phyloP scores from a whole-genome alignment of 1,284 basidiomycete species.

The Cerrena zonata region DNA sequence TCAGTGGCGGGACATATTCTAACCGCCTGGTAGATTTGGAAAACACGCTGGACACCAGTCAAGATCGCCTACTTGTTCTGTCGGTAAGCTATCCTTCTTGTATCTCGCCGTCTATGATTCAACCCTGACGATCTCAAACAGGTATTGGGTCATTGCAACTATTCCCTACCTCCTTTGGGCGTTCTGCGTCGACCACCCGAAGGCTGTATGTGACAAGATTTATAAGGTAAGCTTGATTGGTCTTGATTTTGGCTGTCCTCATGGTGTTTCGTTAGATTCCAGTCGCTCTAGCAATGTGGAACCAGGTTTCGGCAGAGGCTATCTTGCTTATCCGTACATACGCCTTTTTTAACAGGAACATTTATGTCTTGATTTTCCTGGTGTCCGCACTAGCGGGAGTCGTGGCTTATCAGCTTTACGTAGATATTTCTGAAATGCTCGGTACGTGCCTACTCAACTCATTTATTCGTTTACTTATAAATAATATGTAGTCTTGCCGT shows the following conservation, averaged over 20 bases:
- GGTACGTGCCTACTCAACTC: constrained; percentile 37
- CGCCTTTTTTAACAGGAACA: constrained; percentile 75
- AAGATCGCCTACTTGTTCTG: constrained; percentile 76
- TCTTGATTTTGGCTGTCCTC: constrained; percentile 5
- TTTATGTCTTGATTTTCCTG: constrained; percentile 56
- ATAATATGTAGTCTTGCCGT: constrained; percentile 52
- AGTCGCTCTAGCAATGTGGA: constrained; percentile 76
- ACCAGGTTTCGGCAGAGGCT: constrained; percentile 74
- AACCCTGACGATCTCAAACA: constrained; percentile 28
- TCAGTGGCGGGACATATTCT: too few species aligned
- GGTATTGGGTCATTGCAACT: constrained; percentile 73
- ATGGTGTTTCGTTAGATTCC: constrained; percentile 46
- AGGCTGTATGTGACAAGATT: constrained; percentile 56
- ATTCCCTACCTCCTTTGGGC: constrained; percentile 70
- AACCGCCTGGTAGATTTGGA: constrained; percentile 78
- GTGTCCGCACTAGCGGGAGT: constrained; percentile 60
- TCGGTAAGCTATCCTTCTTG: constrained; percentile 40
- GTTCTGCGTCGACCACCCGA: constrained; percentile 61
- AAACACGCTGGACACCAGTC: constrained; percentile 73
- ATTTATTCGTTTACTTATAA: neutral
- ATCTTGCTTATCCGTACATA: constrained; percentile 76
- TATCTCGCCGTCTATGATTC: neutral
- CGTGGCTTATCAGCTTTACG: constrained; percentile 72
- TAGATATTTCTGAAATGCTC: constrained; percentile 69
- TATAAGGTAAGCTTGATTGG: constrained; percentile 49